Evolutionary conservation across 176 grass and related monocot species (phyloP).

Genomic region (Poa pratensis): DNA sequence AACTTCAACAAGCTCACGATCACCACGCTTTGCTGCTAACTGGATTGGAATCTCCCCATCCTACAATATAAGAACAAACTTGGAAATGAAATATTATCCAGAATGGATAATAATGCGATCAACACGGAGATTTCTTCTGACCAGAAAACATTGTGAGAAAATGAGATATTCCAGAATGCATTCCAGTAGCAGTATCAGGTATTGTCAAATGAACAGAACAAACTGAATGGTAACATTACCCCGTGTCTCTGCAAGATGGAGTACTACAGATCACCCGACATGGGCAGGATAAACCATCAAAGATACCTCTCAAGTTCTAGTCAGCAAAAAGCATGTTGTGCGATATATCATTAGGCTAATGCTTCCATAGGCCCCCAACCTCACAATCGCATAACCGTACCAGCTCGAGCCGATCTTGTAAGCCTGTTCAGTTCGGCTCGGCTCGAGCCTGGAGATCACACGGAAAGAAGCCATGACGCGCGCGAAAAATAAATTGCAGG

Average conservation of each 20-base stretch:
- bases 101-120: background rate
- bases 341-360: too few species aligned
- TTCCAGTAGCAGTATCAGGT: background rate
- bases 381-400: too few species aligned
- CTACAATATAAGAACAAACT: background rate
- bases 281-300: too few species aligned
- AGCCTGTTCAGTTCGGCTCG: too few species aligned
- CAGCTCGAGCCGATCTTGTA: too few species aligned
- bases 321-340: background rate
- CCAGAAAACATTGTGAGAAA: background rate
- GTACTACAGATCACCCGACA: too few species aligned
- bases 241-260: too few species aligned
- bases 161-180: background rate
- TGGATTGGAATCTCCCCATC: background rate
- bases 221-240: too few species aligned
- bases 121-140: background rate
- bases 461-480: too few species aligned
- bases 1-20: background rate
- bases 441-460: too few species aligned
- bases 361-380: too few species aligned
- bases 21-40: background rate
- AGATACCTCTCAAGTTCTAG: background rate
- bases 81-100: background rate
- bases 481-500: too few species aligned
- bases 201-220: background rate